Percentiles rank a stretch among this genome's conserved stretches.
Evolutionary conservation across 495 filamentous ascomycete genomes (phyloP).

Genomic region (Aspergillus haitiensis): DNA sequence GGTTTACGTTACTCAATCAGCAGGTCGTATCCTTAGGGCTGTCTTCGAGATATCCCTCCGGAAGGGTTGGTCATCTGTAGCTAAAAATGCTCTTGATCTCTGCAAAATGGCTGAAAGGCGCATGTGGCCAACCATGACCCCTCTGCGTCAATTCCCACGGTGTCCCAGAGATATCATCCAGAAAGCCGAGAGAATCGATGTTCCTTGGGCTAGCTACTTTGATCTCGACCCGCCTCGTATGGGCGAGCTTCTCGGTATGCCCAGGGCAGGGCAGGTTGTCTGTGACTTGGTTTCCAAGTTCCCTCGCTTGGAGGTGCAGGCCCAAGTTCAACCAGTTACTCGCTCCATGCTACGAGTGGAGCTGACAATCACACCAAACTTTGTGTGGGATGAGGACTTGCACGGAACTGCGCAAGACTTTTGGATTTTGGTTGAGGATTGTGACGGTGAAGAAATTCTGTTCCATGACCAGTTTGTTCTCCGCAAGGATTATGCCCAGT

Average conservation of each 20-base stretch:
- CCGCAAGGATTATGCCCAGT: conserved; percentile 76
- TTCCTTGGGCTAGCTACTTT: conserved; percentile 91
- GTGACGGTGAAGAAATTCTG: conserved; percentile 93
- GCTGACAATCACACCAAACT: conserved; percentile 89
- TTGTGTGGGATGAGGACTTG: conserved; percentile 89
- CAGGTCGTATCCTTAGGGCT: conserved; percentile 90
- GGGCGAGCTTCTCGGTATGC: conserved; percentile 90
- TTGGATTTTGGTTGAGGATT: conserved; percentile 97
- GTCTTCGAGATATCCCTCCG: conserved; percentile 96
- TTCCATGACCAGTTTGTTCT: conserved; percentile 95
- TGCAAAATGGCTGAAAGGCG: conserved; percentile 99
- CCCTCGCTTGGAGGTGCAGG: conserved; percentile 86
- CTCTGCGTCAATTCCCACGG: conserved; percentile 82
- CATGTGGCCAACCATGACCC: conserved; percentile 99
- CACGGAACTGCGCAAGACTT: conserved; percentile 89
- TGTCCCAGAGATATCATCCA: conserved; percentile 83
- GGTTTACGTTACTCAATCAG: conserved; percentile 98
- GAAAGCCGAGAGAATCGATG: conserved; percentile 92
- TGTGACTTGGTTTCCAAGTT: conserved; percentile 89
- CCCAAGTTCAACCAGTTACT: conserved; percentile 91
- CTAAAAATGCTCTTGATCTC: conserved; percentile 87
- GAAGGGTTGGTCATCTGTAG: conserved; percentile 93
- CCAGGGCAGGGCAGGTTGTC: conserved; percentile 82
- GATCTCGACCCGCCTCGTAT: conserved; percentile 96
- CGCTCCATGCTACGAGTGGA: conserved; percentile 95